phyloP scores from a whole-genome alignment of 1,284 basidiomycete genomes.

The Irpex rosettiformis region DNA sequence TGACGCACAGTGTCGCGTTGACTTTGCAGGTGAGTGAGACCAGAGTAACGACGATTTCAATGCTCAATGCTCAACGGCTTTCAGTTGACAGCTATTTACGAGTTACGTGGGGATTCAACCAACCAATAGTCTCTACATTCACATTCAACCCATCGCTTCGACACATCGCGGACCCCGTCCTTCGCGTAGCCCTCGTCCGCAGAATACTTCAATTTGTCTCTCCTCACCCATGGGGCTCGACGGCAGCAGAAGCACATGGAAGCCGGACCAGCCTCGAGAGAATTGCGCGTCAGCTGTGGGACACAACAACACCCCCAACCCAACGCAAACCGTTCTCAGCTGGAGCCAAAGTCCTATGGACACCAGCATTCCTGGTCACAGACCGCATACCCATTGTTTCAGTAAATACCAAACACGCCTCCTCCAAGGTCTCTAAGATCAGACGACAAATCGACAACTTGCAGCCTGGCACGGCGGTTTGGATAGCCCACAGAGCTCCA shows the following conservation, averaged over 20 bases:
- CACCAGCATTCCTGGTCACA: constrained; percentile 36
- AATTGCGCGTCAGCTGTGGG: constrained; percentile 47
- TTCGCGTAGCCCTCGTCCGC: constrained; percentile 47
- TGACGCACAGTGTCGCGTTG: constrained; percentile 16
- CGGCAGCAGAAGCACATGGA: constrained; percentile 54
- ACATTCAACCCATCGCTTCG: constrained; percentile 39
- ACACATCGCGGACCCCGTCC: constrained; percentile 31
- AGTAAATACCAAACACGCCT: not conserved
- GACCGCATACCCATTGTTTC: not conserved
- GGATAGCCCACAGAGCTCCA: constrained; percentile 4
- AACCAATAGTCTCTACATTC: constrained; percentile 50
- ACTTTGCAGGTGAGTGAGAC: constrained; percentile 20
- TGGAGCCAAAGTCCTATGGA: constrained; percentile 63
- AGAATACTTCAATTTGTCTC: constrained; percentile 68
- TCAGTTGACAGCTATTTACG: not conserved
- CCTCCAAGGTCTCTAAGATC: not conserved
- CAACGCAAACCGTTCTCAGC: constrained; percentile 32
- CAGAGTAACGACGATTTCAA: not conserved
- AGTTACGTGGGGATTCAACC: constrained; percentile 17
- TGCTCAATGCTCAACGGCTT: not conserved
- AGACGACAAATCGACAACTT: no score
- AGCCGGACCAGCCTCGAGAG: constrained; percentile 39
- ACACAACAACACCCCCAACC: not conserved
- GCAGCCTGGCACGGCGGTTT: no score
- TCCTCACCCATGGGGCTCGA: constrained; percentile 69